These are phyloP conservation scores for Carex littledalei DNA, from an alignment of 176 grass and related monocot species.

Conservation along the genomic window DNA sequence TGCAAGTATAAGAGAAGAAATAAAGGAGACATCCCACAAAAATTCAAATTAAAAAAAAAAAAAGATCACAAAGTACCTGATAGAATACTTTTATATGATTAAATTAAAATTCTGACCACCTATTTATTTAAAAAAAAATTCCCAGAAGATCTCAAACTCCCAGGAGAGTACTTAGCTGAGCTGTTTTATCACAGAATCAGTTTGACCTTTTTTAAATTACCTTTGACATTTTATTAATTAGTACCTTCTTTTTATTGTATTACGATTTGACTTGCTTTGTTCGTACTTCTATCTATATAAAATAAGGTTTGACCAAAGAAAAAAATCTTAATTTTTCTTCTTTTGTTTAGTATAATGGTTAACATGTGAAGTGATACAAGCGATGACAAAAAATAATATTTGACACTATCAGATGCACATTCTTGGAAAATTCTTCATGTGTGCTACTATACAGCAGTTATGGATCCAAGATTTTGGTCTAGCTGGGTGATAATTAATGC, in stretches of 20 bases:
- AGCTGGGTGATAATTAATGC: background rate
- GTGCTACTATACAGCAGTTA: background rate
- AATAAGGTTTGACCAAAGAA: background rate
- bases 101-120: background rate
- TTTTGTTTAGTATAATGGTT: background rate
- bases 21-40: background rate
- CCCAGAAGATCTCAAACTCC: background rate
- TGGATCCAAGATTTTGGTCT: background rate
- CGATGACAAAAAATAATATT: background rate
- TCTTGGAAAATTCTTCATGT: too few species aligned
- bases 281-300: background rate
- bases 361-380: background rate
- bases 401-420: too few species aligned
- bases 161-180: background rate
- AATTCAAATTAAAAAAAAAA: background rate
- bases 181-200: background rate
- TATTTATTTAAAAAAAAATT: background rate
- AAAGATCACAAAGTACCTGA: background rate
- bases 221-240: background rate
- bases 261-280: background rate
- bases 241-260: background rate
- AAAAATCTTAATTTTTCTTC: background rate
- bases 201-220: conserved; percentile 6
- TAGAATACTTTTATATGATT: background rate
- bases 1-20: background rate